Evolutionary conservation across 768 basidiomycete species (phyloP).

Genomic region (Hericium coralloides): DNA sequence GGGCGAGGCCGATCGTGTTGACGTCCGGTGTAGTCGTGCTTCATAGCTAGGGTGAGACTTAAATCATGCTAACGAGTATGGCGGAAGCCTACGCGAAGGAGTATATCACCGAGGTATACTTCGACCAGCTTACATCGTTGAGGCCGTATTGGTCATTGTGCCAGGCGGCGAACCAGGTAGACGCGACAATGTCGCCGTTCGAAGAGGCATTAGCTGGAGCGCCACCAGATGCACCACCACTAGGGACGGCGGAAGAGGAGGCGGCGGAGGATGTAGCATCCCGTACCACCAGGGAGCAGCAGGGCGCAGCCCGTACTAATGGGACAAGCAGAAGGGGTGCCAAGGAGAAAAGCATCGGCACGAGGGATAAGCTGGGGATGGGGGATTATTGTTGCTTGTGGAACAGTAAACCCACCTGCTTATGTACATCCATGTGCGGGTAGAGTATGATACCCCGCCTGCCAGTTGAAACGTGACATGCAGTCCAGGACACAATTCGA

Average conservation of each 20-base stretch:
- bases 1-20: constrained; percentile 22
- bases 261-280: background rate
- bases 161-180: constrained; percentile 66
- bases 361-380: background rate
- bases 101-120: constrained; percentile 62
- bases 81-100: constrained; percentile 46
- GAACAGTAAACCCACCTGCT: background rate
- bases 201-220: background rate
- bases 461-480: no score
- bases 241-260: background rate
- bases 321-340: background rate
- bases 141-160: constrained; percentile 41
- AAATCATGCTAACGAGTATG: background rate
- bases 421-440: background rate
- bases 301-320: constrained; percentile 3
- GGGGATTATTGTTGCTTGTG: background rate
- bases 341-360: background rate
- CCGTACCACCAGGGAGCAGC: background rate
- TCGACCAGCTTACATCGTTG: constrained; percentile 49
- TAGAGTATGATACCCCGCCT: no score
- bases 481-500: no score
- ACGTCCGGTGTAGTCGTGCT: constrained; percentile 28
- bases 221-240: background rate
- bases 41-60: background rate
- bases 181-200: constrained; percentile 26